phyloP scores from a whole-genome alignment of 1,139 yeast species.

The Pneumocystis sp. region DNA sequence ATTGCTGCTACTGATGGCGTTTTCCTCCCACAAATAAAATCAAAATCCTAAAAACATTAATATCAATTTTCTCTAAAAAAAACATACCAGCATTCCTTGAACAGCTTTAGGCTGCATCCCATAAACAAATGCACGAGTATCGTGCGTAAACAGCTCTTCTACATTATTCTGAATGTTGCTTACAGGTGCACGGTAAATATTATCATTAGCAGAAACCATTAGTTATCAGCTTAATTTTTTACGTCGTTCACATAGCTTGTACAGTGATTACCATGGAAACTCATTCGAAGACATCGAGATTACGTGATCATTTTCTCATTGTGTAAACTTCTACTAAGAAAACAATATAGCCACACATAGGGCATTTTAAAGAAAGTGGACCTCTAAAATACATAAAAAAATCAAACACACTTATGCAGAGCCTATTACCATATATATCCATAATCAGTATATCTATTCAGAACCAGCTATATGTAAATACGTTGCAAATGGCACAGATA shows the following conservation, averaged over 20 bases:
- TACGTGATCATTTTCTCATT: too few species aligned
- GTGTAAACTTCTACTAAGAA: too few species aligned
- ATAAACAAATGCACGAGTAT: conserved; percentile 33
- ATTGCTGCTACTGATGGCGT: conserved; percentile 36
- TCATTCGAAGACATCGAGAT: not conserved
- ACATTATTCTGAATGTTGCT: conserved; percentile 17
- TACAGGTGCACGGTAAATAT: conserved; percentile 20
- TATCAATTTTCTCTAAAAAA: not conserved
- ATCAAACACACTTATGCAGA: too few species aligned
- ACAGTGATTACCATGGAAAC: not conserved
- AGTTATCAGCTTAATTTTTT: not conserved
- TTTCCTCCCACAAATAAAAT: conserved; percentile 33
- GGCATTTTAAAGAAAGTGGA: too few species aligned
- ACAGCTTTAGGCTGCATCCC: conserved; percentile 32
- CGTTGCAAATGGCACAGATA: too few species aligned
- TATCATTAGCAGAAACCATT: conserved; percentile 20
- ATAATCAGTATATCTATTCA: too few species aligned
- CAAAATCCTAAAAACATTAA: conserved; percentile 24
- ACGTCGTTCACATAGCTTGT: not conserved
- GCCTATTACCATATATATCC: too few species aligned
- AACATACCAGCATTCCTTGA: conserved; percentile 30
- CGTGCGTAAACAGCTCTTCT: conserved; percentile 29
- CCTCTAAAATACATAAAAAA: too few species aligned
- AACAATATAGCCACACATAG: too few species aligned
- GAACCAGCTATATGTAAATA: too few species aligned